A percentile compares a stretch with the other conserved stretches of the same genome.
Conservation (phyloP, 1,284 basidiomycete species). For the Ganoderma sp. region DNA sequence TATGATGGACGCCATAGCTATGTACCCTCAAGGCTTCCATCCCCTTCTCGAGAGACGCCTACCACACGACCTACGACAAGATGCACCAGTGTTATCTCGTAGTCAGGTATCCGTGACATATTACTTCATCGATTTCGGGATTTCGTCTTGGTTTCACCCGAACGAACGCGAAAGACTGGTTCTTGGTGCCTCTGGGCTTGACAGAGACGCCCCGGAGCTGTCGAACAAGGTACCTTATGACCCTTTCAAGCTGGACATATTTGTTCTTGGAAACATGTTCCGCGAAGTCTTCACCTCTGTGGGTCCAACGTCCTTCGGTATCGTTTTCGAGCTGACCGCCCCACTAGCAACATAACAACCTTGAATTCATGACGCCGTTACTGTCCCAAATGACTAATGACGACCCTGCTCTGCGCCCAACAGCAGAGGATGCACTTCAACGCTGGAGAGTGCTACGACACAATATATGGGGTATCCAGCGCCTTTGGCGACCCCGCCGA, state of each 20-base stretch:
- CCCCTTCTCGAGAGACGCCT: neutral
- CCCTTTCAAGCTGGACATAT: neutral
- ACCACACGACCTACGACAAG: neutral
- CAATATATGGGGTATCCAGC: neutral
- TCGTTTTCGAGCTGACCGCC: neutral
- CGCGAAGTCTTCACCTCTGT: neutral
- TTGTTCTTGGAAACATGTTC: conserved; percentile 2
- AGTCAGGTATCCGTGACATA: neutral
- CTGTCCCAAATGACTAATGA: neutral
- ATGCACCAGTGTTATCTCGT: neutral
- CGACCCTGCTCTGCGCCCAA: neutral
- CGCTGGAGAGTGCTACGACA: neutral
- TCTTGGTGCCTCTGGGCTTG: neutral
- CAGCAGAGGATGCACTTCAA: neutral
- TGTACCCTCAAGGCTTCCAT: neutral
- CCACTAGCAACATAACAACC: neutral
- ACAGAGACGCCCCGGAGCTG: neutral
- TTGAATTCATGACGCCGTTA: neutral
- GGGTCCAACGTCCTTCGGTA: neutral
- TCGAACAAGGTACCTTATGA: neutral
- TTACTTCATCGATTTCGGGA: neutral
- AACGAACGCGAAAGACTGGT: neutral
- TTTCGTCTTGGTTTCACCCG: neutral
- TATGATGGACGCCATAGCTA: neutral
- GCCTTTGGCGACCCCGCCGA: neutral